phyloP scores from a whole-genome alignment of 768 basidiomycete genomes.

The Xerocomellus chrysenteron region DNA sequence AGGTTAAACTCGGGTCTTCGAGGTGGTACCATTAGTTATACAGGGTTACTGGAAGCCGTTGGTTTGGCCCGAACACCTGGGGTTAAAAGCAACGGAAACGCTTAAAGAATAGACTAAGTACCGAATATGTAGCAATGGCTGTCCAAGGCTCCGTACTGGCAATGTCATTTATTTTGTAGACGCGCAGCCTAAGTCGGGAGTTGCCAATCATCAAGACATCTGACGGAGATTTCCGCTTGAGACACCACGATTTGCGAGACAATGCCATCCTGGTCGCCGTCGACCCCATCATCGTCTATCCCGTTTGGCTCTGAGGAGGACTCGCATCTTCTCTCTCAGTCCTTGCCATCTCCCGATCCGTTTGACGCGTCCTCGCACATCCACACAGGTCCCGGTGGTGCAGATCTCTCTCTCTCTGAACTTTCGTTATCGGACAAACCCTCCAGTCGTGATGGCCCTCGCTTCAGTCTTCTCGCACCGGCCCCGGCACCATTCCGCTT shows the following conservation, averaged over 20 bases:
- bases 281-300: slow-evolving; percentile 31
- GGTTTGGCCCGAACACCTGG: slow-evolving; percentile 6
- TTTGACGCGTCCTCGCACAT: slow-evolving; percentile 32
- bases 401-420: slow-evolving; percentile 59
- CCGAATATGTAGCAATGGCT: neutral
- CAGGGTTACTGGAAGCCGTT: slow-evolving; percentile 22
- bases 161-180: neutral
- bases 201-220: neutral
- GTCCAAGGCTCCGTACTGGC: neutral
- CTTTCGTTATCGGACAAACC: slow-evolving; percentile 44
- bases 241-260: neutral
- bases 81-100: slow-evolving; percentile 9
- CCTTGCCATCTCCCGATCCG: slow-evolving; percentile 36
- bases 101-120: slow-evolving; percentile 10
- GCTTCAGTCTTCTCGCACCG: slow-evolving; percentile 35
- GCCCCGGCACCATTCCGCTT: slow-evolving; percentile 17
- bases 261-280: slow-evolving; percentile 32
- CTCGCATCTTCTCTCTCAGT: slow-evolving; percentile 49
- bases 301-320: slow-evolving; percentile 21
- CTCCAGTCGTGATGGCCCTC: slow-evolving; percentile 27
- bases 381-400: slow-evolving; percentile 42
- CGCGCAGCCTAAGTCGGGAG: neutral
- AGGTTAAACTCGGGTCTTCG: slow-evolving; percentile 23
- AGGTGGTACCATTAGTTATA: slow-evolving; percentile 14
- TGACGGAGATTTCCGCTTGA: neutral